These are phyloP conservation scores for Saprolegnia parasitica DNA, from an alignment of 352 stramenopile species.

Conservation along the genomic window DNA sequence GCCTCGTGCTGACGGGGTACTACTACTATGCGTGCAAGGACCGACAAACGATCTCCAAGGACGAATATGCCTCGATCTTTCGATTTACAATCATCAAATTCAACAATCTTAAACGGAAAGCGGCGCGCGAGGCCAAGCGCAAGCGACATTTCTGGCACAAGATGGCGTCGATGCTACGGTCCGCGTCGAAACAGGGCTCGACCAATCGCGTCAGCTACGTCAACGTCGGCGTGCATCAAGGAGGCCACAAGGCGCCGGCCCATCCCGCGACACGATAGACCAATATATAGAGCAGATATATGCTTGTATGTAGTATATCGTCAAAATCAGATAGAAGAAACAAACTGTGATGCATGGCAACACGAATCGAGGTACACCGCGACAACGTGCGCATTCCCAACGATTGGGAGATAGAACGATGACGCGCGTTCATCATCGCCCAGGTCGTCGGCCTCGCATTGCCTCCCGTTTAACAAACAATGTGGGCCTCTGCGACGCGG, in stretches of 20 bases:
- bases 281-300: no score
- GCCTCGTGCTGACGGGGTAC: not conserved
- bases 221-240: not conserved
- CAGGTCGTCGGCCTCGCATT: no score
- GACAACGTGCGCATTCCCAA: no score
- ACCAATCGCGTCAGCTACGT: not conserved
- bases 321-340: no score
- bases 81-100: constrained; percentile 17
- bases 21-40: constrained; percentile 12
- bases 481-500: no score
- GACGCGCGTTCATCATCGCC: no score
- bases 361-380: no score
- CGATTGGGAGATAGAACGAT: no score
- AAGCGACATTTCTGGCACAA: not conserved
- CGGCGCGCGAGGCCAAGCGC: not conserved
- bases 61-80: constrained; percentile 22
- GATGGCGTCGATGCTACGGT: not conserved
- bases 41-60: constrained; percentile 8
- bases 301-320: no score
- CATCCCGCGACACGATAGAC: no score
- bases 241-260: not conserved
- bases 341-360: no score
- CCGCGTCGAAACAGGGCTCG: not conserved
- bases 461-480: no score
- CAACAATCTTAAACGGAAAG: constrained; percentile 9